phyloP scores from a whole-genome alignment of 768 basidiomycete species.

The Pleurotus salmoneostramineus region DNA sequence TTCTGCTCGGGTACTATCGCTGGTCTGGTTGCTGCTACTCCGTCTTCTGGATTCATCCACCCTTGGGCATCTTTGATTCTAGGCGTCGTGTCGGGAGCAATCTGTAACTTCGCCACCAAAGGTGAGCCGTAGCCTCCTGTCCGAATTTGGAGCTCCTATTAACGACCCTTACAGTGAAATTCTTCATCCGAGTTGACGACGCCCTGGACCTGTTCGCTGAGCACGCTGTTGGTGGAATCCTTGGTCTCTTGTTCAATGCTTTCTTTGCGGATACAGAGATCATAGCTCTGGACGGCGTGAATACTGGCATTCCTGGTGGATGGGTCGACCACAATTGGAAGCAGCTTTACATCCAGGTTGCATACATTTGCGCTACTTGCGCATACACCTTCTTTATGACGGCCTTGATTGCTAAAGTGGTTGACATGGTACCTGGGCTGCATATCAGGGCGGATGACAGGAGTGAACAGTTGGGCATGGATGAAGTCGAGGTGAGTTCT shows the following conservation, averaged over 20 bases:
- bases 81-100: constrained; percentile 66
- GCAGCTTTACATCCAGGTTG: constrained; percentile 76
- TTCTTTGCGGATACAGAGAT: constrained; percentile 69
- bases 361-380: constrained; percentile 54
- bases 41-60: constrained; percentile 78
- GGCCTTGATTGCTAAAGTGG: constrained; percentile 50
- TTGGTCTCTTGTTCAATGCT: constrained; percentile 69
- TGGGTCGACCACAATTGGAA: constrained; percentile 78
- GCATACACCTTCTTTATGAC: constrained; percentile 62
- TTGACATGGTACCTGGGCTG: constrained; percentile 58
- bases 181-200: constrained; percentile 73
- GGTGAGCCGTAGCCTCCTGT: constrained; percentile 33
- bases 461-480: constrained; percentile 62
- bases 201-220: constrained; percentile 91
- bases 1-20: constrained; percentile 93
- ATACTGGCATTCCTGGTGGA: constrained; percentile 48
- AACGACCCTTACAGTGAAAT: constrained; percentile 48
- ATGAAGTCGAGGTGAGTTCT: constrained; percentile 61
- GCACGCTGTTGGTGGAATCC: constrained; percentile 82
- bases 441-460: constrained; percentile 48
- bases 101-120: constrained; percentile 85
- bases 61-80: constrained; percentile 75
- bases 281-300: constrained; percentile 67
- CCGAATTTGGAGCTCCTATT: neutral
- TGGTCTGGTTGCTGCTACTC: constrained; percentile 86